These are phyloP conservation scores for Ophiostoma himal-ulmi DNA, from an alignment of 2,329 filamentous ascomycete species.

Conservation along the genomic window DNA sequence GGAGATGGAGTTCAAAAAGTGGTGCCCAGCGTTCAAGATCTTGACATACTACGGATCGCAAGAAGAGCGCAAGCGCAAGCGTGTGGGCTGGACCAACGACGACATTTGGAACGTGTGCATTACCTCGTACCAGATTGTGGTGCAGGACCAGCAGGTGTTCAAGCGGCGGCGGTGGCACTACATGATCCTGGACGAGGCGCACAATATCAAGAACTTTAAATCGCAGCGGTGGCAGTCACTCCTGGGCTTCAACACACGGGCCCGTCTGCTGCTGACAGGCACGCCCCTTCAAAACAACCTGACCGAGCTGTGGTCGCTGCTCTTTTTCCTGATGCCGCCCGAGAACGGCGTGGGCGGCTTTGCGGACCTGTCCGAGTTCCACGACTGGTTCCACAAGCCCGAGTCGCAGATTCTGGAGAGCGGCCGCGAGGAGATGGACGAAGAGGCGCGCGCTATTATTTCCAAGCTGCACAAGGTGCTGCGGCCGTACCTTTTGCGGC, in stretches of 20 bases:
- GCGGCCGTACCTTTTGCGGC: constrained; percentile 81
- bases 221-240: constrained; percentile 95
- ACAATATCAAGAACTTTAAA: constrained; percentile 99
- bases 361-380: constrained; percentile 90
- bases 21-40: constrained; percentile 96
- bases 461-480: constrained; percentile 90
- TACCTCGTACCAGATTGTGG: constrained; percentile 92
- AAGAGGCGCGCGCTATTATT: constrained; percentile 85
- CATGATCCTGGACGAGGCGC: constrained; percentile 94
- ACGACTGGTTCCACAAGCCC: constrained; percentile 90
- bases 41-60: constrained; percentile 93
- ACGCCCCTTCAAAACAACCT: constrained; percentile 96
- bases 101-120: constrained; percentile 96
- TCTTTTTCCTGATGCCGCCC: constrained; percentile 94
- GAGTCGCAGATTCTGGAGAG: constrained; percentile 95
- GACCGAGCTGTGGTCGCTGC: constrained; percentile 91
- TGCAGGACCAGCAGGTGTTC: constrained; percentile 91
- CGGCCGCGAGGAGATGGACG: constrained; percentile 87
- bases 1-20: constrained; percentile 99
- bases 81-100: constrained; percentile 87
- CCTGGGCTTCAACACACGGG: constrained; percentile 84
- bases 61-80: constrained; percentile 85
- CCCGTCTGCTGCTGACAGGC: constrained; percentile 81
- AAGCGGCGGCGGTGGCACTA: constrained; percentile 94
- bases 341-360: constrained; percentile 84